Evolutionary conservation across 1,139 yeast genomes (phyloP).

Genomic region (Candida neerlandica): DNA sequence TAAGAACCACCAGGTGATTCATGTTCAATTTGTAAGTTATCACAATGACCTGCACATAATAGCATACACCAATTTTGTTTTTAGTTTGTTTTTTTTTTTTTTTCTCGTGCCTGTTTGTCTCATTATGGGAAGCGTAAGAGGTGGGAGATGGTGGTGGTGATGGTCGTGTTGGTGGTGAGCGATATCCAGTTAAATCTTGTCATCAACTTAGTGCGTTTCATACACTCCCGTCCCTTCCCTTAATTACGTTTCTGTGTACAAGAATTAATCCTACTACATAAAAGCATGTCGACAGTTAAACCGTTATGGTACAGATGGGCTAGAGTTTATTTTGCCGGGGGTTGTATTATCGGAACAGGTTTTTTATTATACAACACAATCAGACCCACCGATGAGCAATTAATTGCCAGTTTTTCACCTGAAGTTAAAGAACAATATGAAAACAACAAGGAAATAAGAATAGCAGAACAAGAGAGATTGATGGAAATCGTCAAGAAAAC

Average conservation of each 20-base stretch:
- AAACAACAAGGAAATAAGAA: constrained; percentile 60
- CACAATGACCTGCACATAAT: no score
- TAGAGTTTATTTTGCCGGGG: constrained; percentile 55
- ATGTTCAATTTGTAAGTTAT: no score
- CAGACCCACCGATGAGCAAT: constrained; percentile 82
- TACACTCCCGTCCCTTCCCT: no score
- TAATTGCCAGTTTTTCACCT: constrained; percentile 75
- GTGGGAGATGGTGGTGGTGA: no score
- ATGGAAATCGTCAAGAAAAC: constrained; percentile 68
- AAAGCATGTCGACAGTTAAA: constrained; percentile 20
- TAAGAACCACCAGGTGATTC: no score
- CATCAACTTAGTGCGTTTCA: no score
- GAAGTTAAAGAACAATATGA: constrained; percentile 80
- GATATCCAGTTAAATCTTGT: no score
- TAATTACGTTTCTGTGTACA: not conserved
- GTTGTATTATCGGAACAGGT: constrained; percentile 70
- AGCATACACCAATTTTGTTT: no score
- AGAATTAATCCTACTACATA: not conserved
- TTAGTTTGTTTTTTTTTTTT: no score
- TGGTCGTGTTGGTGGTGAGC: no score
- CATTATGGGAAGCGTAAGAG: no score
- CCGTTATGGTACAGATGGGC: constrained; percentile 63
- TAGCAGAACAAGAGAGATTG: constrained; percentile 64
- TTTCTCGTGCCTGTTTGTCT: no score
- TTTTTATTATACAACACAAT: constrained; percentile 66